Evolutionary conservation across 805 yeast genomes (phyloP).

Genomic region (Saccharomyces kudriavzevii): DNA sequence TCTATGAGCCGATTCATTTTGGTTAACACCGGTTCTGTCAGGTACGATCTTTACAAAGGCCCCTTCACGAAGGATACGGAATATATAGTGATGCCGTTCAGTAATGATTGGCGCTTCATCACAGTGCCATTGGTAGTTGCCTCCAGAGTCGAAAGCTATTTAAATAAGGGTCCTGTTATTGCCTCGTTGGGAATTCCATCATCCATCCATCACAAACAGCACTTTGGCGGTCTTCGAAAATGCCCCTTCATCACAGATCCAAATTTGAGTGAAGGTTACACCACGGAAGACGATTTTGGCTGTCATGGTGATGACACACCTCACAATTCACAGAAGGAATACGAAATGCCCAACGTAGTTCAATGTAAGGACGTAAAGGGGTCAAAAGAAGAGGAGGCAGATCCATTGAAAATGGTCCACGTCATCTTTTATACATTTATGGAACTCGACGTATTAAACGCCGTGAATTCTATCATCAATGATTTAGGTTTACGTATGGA

Average conservation of each 20-base stretch:
- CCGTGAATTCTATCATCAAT: constrained; percentile 28
- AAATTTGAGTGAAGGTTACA: constrained; percentile 55
- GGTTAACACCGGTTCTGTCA: constrained; percentile 79
- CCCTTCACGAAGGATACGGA: constrained; percentile 73
- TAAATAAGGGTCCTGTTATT: constrained; percentile 42
- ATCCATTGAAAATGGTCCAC: constrained; percentile 37
- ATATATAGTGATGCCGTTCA: constrained; percentile 78
- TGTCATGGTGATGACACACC: constrained; percentile 78
- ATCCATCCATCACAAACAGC: neutral
- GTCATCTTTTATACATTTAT: constrained; percentile 77
- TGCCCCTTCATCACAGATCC: constrained; percentile 24
- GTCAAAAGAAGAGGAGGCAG: constrained; percentile 14
- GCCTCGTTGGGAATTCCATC: constrained; percentile 3
- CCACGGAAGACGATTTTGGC: constrained; percentile 80
- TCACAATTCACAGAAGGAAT: constrained; percentile 50
- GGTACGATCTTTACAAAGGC: constrained; percentile 82
- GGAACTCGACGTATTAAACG: constrained; percentile 41
- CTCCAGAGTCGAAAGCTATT: constrained; percentile 38
- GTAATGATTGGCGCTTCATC: constrained; percentile 67
- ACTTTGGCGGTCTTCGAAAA: neutral
- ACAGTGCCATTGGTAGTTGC: constrained; percentile 55
- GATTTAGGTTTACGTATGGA: constrained; percentile 14
- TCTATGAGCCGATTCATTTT: constrained; percentile 43
- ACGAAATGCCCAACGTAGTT: constrained; percentile 72
- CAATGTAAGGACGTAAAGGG: constrained; percentile 31